phyloP scores from a whole-genome alignment of 2,329 filamentous ascomycete species.

The Penicillium brevicompactum region DNA sequence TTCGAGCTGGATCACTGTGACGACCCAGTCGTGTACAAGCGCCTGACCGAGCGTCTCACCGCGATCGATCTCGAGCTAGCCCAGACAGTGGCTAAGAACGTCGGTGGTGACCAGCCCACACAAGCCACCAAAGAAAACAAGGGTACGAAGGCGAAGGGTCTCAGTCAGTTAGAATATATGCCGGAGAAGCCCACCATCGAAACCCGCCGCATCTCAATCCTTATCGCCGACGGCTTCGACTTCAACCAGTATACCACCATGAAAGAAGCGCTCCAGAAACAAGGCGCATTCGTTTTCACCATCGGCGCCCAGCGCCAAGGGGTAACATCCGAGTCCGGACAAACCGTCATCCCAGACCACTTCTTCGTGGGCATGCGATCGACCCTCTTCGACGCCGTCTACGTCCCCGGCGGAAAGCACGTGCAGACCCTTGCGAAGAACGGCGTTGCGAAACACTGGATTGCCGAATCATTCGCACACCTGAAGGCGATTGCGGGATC shows the following conservation, averaged over 20 bases:
- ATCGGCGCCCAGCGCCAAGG: constrained; percentile 69
- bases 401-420: constrained; percentile 71
- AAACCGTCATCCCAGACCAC: constrained; percentile 68
- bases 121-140: constrained; percentile 62
- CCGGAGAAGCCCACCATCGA: constrained; percentile 67
- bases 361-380: constrained; percentile 79
- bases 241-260: constrained; percentile 65
- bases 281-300: constrained; percentile 69
- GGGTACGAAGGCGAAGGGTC: constrained; percentile 65
- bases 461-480: constrained; percentile 79
- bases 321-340: constrained; percentile 64
- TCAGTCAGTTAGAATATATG: constrained; percentile 66
- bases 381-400: constrained; percentile 76
- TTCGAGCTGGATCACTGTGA: constrained; percentile 61
- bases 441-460: constrained; percentile 74
- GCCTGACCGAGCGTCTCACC: constrained; percentile 67
- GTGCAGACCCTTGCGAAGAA: constrained; percentile 66
- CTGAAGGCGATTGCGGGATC: constrained; percentile 76
- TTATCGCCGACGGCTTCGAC: constrained; percentile 79
- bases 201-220: constrained; percentile 71
- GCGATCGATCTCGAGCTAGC: constrained; percentile 73
- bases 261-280: constrained; percentile 63
- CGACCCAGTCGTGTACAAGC: constrained; percentile 74
- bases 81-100: constrained; percentile 68
- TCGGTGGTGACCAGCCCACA: constrained; percentile 65